Base-by-base conservation (phyloP, 331 rosid genomes). In the Arachis monticola region DNA sequence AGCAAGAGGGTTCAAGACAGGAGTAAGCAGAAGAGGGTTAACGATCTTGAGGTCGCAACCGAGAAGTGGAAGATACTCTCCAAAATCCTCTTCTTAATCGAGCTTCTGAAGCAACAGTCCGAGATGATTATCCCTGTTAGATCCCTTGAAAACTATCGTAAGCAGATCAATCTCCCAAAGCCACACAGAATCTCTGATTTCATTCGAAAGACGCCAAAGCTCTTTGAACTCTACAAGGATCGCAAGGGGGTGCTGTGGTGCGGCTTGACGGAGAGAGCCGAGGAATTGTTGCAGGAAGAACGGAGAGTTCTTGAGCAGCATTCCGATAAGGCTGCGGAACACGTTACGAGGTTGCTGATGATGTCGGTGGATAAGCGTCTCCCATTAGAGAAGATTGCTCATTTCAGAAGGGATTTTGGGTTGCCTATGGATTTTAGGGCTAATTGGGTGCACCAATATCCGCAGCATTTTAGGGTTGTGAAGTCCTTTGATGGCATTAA, bases 331-430 rank as follows among this genome's bases (percentile, higher is more conserved):
- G 85, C 76, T 2, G 85, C 87, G 0, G 85, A 84, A 38, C 57
- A 73, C 0, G 82, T 84, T 22, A 68, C 85, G 2, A 80, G 87
- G 80, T 44, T 84, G 55, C 69, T 84, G 42, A 84, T 84, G 85
- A 80, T 84, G 98, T 88, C 98, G 0, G 76, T 87, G 10, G 91
- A 90, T 48, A 93, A 90, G 65, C 78, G 88, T 17, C 85, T 91
- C 63, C 89, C 78, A 0, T 53, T 93, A 63, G 93, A 88, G 4
- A 93, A 93, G 79, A 88, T 93, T 69, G 93, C 96, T 32, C 97
- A 93, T 76, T 93, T 88, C 50, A 72, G 93, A 67, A 82, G 93
- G 77, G 96, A 93, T 74, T 87, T 91, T 46, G 95, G 93, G 14
- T 77, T 91, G 79, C 94, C 95, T 2, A 8, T 82, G 56, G 97